phyloP scores from a whole-genome alignment of 2,329 filamentous ascomycete species.

The Teratosphaeria pseudoeucalypti region DNA sequence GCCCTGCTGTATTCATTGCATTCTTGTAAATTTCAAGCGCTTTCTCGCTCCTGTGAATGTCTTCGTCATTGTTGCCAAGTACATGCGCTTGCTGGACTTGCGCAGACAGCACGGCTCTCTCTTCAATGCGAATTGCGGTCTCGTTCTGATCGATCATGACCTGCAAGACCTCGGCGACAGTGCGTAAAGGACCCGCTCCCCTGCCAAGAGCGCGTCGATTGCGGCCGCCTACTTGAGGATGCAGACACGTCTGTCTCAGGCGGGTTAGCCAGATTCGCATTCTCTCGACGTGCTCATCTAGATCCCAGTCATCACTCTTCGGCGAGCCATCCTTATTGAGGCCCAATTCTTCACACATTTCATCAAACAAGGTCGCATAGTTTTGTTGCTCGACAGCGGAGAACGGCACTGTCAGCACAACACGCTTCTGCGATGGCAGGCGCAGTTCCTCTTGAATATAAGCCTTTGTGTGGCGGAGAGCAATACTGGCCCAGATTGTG shows the following conservation, averaged over 20 bases:
- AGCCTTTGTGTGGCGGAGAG: constrained; percentile 78
- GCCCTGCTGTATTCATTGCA: constrained; percentile 30
- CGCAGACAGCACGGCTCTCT: constrained; percentile 56
- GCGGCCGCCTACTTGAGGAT: constrained; percentile 66
- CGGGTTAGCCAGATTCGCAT: constrained; percentile 75
- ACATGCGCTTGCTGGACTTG: constrained; percentile 66
- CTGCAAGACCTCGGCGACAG: constrained; percentile 75
- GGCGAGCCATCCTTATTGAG: constrained; percentile 57
- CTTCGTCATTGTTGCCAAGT: constrained; percentile 59
- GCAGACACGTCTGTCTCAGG: constrained; percentile 72
- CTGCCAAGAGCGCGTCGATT: constrained; percentile 53
- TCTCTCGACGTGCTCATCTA: constrained; percentile 51
- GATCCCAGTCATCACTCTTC: constrained; percentile 51
- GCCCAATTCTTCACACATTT: constrained; percentile 62
- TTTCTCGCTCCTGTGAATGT: constrained; percentile 43
- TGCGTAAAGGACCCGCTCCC: constrained; percentile 57
- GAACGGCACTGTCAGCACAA: constrained; percentile 82
- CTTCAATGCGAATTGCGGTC: constrained; percentile 52
- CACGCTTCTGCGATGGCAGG: constrained; percentile 72
- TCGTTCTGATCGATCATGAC: constrained; percentile 87
- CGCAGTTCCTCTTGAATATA: constrained; percentile 64
- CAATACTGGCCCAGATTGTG: constrained; percentile 58
- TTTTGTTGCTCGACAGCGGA: constrained; percentile 85
- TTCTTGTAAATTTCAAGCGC: constrained; percentile 61
- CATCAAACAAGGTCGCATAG: constrained; percentile 64